These are phyloP conservation scores for Acrocalymma vagum DNA, from an alignment of 2,329 filamentous ascomycete genomes.

Conservation along the genomic window DNA sequence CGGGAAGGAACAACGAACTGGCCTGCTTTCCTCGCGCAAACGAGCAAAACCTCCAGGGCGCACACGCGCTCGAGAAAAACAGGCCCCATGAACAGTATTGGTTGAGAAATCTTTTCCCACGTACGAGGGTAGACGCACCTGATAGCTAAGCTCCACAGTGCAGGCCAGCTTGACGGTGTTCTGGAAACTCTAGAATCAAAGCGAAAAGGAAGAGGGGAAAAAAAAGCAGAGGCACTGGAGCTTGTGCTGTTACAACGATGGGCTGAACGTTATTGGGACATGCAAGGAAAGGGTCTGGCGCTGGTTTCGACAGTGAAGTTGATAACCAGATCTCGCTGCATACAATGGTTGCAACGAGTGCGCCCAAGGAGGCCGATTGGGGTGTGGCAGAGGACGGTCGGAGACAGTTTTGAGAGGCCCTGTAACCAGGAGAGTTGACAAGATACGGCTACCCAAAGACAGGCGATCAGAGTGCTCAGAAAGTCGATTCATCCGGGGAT, in stretches of 20 bases:
- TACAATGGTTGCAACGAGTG: conserved; percentile 33
- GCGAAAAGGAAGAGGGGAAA: conserved; percentile 7
- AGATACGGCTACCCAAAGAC: conserved; percentile 41
- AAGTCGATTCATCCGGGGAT: conserved; percentile 48
- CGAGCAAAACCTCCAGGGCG: too few species aligned
- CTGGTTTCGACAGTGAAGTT: conserved; percentile 22
- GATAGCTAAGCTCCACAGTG: conserved; percentile 42
- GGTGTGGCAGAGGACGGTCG: conserved; percentile 27
- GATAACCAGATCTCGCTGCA: conserved; percentile 29
- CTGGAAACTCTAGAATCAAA: conserved; percentile 21
- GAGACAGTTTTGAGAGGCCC: conserved; percentile 32
- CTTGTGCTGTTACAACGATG: conserved; percentile 21
- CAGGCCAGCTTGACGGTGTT: conserved; percentile 48
- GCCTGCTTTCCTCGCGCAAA: too few species aligned
- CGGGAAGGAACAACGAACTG: conserved; percentile 21
- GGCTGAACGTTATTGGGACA: conserved; percentile 21
- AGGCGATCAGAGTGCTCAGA: conserved; percentile 41
- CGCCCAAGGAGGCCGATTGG: conserved; percentile 20
- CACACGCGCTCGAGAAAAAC: too few species aligned
- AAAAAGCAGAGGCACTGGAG: too few species aligned
- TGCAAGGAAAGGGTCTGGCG: conserved; percentile 24
- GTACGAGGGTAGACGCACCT: conserved; percentile 38
- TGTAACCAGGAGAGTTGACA: conserved; percentile 38
- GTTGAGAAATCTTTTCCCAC: conserved; percentile 16
- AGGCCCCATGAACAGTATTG: conserved; percentile 17